Evolutionary conservation across 257 asterid genomes (phyloP), one percentile per base, ranked within the genome.

Genomic region (Rubia yunnanensis): DNA sequence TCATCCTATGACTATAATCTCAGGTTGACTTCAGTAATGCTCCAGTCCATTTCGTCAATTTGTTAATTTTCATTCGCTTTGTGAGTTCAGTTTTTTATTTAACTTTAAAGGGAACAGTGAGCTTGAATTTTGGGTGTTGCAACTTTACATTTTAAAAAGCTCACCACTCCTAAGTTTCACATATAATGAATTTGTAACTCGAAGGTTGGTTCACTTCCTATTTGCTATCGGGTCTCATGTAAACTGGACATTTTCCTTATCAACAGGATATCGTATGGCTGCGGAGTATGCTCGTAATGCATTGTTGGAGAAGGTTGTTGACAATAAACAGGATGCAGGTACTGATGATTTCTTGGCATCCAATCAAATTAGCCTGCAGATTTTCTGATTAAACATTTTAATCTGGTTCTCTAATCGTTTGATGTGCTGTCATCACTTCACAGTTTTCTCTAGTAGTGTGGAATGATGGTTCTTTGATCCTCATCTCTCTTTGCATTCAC

Each of bases 1-100:
- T 71, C 99, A 94, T 73, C 99, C 96, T 18, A 86, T 90, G 97
- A 88, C 96, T 73, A 86, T 94, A 39, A 90, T 90, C 66, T 53
- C 94, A 84, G 99, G 96, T 87, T 17, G 22, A 59, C 10, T n/a
- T 63, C 34, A 31, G 31, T 14, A 53, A 30, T 23, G 38, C 55
- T 44, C n/a, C 18, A 24, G 50, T 41, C 23, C 10, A 15, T 65
- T 13, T 22, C 13, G 31, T 64, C 20, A 13, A 32, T 18, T 8
- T 7, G 38, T 28, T 48, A 3, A 52, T 46, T 48, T 31, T 26
- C 54, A 14, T 41, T 62, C n/a, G 13, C 23, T 4, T 6, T 58
- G 24, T 32, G 49, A 11, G 34, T 9, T 30, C 32, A 6, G 24
- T 53, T 53, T 36, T 62, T 34, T 24, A 23, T 61, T 10, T 61